phyloP scores from a whole-genome alignment of 2,329 filamentous ascomycete species.

The Dothistroma pini region DNA sequence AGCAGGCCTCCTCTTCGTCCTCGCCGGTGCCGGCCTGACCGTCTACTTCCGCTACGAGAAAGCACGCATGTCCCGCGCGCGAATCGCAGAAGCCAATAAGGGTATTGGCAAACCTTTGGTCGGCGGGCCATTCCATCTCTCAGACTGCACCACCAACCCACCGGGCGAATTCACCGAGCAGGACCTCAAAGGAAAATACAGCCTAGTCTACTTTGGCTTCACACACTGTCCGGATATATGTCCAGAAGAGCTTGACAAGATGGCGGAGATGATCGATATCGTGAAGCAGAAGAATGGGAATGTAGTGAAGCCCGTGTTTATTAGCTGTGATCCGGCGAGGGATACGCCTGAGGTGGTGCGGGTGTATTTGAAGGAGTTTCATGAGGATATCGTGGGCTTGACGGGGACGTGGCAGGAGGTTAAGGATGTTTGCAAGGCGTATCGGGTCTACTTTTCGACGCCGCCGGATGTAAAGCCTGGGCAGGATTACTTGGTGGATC shows the following conservation, averaged over 20 bases:
- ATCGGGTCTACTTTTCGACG: conserved; percentile 96
- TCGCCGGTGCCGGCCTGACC: conserved; percentile 71
- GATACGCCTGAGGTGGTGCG: conserved; percentile 83
- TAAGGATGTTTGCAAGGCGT: conserved; percentile 91
- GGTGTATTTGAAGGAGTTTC: conserved; percentile 86
- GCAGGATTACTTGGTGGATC: conserved; percentile 95
- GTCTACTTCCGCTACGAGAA: conserved; percentile 95
- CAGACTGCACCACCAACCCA: conserved; percentile 73
- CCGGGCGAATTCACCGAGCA: conserved; percentile 64
- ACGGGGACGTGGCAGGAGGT: conserved; percentile 93
- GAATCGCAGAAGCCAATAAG: conserved; percentile 87
- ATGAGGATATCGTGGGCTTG: conserved; percentile 77
- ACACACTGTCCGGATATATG: conserved; percentile 98
- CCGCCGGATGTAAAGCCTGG: conserved; percentile 83
- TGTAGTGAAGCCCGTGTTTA: conserved; percentile 74
- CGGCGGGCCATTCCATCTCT: conserved; percentile 76
- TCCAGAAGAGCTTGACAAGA: conserved; percentile 98
- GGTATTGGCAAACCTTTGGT: conserved; percentile 91
- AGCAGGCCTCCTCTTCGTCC: conserved; percentile 79
- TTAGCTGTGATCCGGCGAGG: conserved; percentile 90
- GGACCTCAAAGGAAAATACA: conserved; percentile 83
- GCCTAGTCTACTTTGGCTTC: conserved; percentile 94
- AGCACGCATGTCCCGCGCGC: conserved; percentile 80
- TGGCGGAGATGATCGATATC: conserved; percentile 88
- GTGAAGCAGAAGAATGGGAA: conserved; percentile 49